Conservation (phyloP, 2,329 filamentous ascomycete species). For the Talaromyces rugulosus region DNA sequence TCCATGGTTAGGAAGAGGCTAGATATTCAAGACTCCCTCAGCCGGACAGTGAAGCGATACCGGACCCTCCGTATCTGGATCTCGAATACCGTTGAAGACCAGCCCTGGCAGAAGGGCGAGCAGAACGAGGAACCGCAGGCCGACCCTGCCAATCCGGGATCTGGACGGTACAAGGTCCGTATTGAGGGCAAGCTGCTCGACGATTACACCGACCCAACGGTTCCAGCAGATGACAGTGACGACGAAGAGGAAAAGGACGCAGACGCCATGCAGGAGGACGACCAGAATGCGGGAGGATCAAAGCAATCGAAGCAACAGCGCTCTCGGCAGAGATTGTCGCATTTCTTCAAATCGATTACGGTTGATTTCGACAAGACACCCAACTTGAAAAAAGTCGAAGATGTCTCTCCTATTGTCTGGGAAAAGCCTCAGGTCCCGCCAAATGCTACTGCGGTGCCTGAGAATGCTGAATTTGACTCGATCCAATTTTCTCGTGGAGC, state of each 20-base stretch:
- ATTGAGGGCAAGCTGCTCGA: slow-evolving; percentile 84
- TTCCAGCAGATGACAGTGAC: slow-evolving; percentile 49
- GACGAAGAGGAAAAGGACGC: slow-evolving; percentile 37
- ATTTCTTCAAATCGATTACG: slow-evolving; percentile 50
- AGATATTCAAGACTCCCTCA: slow-evolving; percentile 79
- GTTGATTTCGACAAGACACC: slow-evolving; percentile 48
- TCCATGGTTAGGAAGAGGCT: slow-evolving; percentile 91
- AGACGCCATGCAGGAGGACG: slow-evolving; percentile 61
- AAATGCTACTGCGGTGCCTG: slow-evolving; percentile 50
- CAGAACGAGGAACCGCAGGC: slow-evolving; percentile 42
- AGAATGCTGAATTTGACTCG: slow-evolving; percentile 78
- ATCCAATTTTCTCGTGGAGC: slow-evolving; percentile 86
- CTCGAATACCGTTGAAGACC: slow-evolving; percentile 88
- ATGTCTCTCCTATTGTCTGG: slow-evolving; percentile 66
- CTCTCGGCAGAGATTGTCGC: slow-evolving; percentile 40
- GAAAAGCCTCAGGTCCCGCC: slow-evolving; percentile 65
- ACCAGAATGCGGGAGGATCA: slow-evolving; percentile 26
- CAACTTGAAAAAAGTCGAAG: slow-evolving; percentile 35
- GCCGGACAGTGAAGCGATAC: slow-evolving; percentile 70
- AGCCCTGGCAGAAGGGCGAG: slow-evolving; percentile 88
- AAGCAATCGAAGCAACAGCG: slow-evolving; percentile 26
- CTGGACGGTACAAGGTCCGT: slow-evolving; percentile 69
- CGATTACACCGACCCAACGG: slow-evolving; percentile 55
- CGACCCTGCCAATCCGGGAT: slow-evolving; percentile 41
- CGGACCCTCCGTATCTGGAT: slow-evolving; percentile 91